Percentiles rank a stretch among this genome's conserved stretches.
Evolutionary conservation across 805 yeast species (phyloP).

Genomic region (Wickerhamomyces canadensis): DNA sequence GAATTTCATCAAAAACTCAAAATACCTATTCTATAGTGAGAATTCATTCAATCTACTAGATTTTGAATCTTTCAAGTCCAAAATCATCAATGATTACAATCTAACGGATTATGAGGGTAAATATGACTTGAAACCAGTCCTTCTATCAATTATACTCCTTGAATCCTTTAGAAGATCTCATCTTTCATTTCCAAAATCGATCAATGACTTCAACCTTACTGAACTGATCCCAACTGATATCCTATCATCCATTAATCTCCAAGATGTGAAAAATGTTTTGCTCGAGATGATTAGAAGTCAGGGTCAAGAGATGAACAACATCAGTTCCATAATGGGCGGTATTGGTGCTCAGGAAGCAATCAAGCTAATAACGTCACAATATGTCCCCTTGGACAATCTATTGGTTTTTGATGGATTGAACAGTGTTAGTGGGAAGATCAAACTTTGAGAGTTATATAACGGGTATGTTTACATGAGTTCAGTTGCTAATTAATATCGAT

Average conservation of each 20-base stretch:
- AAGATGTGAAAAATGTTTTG: conserved; percentile 33
- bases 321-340: conserved; percentile 74
- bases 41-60: not conserved
- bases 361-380: conserved; percentile 73
- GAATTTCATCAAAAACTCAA: conserved; percentile 59
- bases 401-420: conserved; percentile 68
- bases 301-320: conserved; percentile 48
- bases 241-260: conserved; percentile 13
- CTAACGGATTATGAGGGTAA: not conserved
- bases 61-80: conserved; percentile 2
- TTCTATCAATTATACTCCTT: not conserved
- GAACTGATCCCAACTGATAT: conserved; percentile 1
- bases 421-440: conserved; percentile 34
- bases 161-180: not conserved
- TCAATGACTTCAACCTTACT: conserved; percentile 1
- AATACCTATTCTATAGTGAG: conserved; percentile 29
- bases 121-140: not conserved
- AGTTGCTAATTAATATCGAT: no score
- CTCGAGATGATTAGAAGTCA: conserved; percentile 36
- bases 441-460: no score
- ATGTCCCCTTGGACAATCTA: conserved; percentile 68
- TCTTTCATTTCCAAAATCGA: conserved; percentile 1
- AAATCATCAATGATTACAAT: not conserved
- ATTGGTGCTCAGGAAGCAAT: conserved; percentile 79
- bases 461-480: no score